These are phyloP conservation scores for Neofusicoccum parvum DNA, from an alignment of 2,329 filamentous ascomycete genomes.

Conservation along the genomic window DNA sequence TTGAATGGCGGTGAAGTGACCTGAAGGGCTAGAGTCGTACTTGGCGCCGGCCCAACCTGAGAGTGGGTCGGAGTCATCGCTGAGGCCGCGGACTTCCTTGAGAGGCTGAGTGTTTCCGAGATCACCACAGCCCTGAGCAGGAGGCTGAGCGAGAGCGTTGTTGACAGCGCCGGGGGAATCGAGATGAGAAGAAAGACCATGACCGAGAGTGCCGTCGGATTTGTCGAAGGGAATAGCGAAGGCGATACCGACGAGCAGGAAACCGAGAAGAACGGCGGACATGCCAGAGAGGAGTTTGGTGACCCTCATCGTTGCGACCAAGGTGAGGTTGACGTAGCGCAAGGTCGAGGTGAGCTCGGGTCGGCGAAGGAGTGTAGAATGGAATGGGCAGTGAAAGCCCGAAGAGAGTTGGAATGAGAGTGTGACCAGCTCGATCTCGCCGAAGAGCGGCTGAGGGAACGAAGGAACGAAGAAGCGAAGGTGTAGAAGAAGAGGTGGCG, in stretches of 20 bases:
- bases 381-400: neutral
- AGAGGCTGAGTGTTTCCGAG: slow-evolving; percentile 3
- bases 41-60: slow-evolving; percentile 59
- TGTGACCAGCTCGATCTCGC: neutral
- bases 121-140: neutral
- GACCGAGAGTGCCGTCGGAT: slow-evolving; percentile 45
- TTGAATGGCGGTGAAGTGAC: slow-evolving; percentile 55
- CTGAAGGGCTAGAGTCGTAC: slow-evolving; percentile 41
- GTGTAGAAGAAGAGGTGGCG: neutral
- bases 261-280: slow-evolving; percentile 35
- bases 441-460: neutral
- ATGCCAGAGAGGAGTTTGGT: slow-evolving; percentile 42
- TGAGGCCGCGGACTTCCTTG: slow-evolving; percentile 39
- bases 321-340: neutral
- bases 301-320: slow-evolving; percentile 28
- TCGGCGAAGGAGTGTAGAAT: neutral
- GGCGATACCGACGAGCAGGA: slow-evolving; percentile 28
- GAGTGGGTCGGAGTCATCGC: too few relatives aligned
- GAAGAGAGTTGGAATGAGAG: neutral
- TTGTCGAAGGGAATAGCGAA: neutral
- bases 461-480: neutral
- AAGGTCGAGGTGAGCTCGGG: neutral
- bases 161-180: slow-evolving; percentile 51
- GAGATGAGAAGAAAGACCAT: slow-evolving; percentile 45
- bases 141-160: slow-evolving; percentile 24